Evolutionary conservation across 139 green algal genomes (phyloP), one percentile per base, ranked within the genome.

Genomic region (Chlorella ohadii): DNA sequence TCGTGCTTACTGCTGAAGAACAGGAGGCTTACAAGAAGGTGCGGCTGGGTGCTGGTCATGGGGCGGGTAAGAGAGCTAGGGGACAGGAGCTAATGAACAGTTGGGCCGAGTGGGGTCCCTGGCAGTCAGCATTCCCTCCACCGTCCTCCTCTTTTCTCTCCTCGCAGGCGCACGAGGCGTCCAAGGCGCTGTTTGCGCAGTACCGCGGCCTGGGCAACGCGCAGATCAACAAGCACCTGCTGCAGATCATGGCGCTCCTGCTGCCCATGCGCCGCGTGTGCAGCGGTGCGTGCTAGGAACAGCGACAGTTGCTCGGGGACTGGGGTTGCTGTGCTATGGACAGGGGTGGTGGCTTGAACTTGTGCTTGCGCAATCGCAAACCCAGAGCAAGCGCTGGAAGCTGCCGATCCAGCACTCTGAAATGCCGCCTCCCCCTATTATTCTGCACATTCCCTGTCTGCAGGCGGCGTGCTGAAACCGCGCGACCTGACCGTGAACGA

Each of bases 241-340:
- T 97, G 64, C 84, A 88, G 66, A 93, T 96, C 87, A 95, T 92
- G 88, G 82, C 86, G 36, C 89, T 96, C 51, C 90, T 97, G 79
- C 78, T 88, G 78, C 94, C 94, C 55, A 89, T 96, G 82, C 88
- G 94, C 31, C 88, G 91, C 47, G 91, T 95, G 83, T 95, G 91
- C 89, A 91, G 84, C 79, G 83, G 76, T 82, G 76, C 57, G 76
- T 28, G 9, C n/a, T n/a, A n/a, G n/a, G n/a, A n/a, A n/a, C n/a
- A n/a, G n/a, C n/a, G n/a, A n/a, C n/a, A n/a, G n/a, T 7, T 68
- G 63, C 27, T 1, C 12, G n/a, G 7, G 13, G 2, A 1, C 31
- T 22, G 34, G 31, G 64, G n/a, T 0, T 39, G 64, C 64, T n/a
- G 25, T 4, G 13, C n/a, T n/a, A n/a, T n/a, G n/a, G n/a, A n/a